Evolutionary conservation across 805 yeast genomes (phyloP).

Genomic region (Cyberlindnera japonica): DNA sequence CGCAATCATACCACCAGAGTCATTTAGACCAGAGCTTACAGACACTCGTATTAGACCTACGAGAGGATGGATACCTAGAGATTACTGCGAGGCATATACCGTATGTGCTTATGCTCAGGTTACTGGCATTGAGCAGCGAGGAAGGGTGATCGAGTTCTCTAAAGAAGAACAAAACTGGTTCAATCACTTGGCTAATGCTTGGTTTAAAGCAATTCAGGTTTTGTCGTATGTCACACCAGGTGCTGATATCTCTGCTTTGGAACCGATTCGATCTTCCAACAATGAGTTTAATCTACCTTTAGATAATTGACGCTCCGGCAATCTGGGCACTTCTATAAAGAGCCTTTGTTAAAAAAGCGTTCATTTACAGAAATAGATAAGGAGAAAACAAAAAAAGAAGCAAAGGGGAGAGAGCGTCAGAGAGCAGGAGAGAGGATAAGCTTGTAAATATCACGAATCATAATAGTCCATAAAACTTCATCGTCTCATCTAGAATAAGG

Average conservation of each 20-base stretch:
- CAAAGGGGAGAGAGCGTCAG: no score
- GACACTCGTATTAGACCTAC: not conserved
- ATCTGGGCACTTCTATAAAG: no score
- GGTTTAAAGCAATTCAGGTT: conserved; percentile 6
- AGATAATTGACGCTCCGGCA: no score
- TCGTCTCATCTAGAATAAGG: conserved; percentile 17
- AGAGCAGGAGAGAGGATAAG: not conserved
- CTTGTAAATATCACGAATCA: no score
- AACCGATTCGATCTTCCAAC: no score
- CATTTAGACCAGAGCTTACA: conserved; percentile 2
- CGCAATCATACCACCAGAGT: conserved; percentile 49
- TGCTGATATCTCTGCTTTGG: no score
- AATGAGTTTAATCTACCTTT: no score
- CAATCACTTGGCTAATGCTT: conserved; percentile 5
- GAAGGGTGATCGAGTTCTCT: conserved; percentile 3
- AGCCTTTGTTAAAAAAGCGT: no score
- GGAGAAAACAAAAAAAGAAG: no score
- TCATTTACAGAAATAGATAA: no score
- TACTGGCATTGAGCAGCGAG: not conserved
- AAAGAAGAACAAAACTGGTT: conserved; percentile 6
- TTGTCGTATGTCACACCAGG: not conserved
- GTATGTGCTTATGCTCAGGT: conserved; percentile 44
- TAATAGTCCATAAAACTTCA: no score
- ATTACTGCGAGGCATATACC: conserved; percentile 18
- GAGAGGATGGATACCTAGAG: conserved; percentile 44